These are phyloP conservation scores for Camelina neglecta DNA, from an alignment of 345 rosid species.

Conservation along the genomic window DNA sequence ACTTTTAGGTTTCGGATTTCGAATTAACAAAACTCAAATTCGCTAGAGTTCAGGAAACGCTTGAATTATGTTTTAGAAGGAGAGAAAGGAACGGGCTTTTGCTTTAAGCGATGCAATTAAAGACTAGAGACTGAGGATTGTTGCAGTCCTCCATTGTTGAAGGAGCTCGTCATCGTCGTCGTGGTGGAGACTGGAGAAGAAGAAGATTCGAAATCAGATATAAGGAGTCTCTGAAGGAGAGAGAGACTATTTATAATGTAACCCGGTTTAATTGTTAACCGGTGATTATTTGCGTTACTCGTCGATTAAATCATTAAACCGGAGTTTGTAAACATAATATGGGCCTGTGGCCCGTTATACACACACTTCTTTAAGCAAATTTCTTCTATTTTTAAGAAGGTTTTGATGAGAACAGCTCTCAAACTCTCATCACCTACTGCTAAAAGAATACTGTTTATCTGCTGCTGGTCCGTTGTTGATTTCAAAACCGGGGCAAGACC, in stretches of 20 bases:
- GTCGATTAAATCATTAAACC: not conserved
- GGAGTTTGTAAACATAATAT: not conserved
- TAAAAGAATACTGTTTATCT: not conserved
- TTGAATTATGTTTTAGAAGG: not conserved
- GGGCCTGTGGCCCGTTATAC: not conserved
- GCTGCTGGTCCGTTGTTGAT: constrained; percentile 19
- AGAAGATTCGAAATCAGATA: not conserved
- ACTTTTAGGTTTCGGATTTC: not conserved
- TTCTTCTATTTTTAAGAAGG: not conserved
- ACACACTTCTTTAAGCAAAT: no score
- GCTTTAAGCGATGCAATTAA: not conserved
- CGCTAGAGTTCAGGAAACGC: not conserved
- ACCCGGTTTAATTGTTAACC: not conserved
- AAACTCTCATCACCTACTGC: constrained; percentile 6
- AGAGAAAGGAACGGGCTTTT: not conserved
- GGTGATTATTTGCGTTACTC: not conserved
- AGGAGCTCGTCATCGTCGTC: constrained; percentile 12
- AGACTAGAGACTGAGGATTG: not conserved
- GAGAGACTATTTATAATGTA: not conserved
- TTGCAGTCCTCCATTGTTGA: not conserved
- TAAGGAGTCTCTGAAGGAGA: not conserved
- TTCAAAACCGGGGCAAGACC: constrained; percentile 14
- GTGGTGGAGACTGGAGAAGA: not conserved
- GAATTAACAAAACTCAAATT: not conserved
- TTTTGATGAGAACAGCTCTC: not conserved